Evolutionary conservation across 768 basidiomycete species (phyloP), one percentile per base, ranked within the genome.

Genomic region (Psilocybe sp.): DNA sequence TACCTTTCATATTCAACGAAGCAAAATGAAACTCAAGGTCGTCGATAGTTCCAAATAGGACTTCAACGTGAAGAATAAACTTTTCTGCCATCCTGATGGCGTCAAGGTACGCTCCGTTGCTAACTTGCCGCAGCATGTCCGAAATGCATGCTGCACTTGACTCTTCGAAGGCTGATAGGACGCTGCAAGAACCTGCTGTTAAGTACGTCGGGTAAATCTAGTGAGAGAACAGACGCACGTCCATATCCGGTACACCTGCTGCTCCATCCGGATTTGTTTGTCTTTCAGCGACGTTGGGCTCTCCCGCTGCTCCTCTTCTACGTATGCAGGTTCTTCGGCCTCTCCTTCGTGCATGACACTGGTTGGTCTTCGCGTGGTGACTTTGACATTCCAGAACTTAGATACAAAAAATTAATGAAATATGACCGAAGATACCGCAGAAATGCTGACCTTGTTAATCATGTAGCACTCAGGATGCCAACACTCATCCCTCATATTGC

Each of bases 401-500:
- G 23, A 31, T 28, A 47, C 38, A 50, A 23, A 40, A 18, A 16
- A 45, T 42, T 41, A n/a, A n/a, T 36, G 20, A 15, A 51, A 34
- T 36, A 36, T 36, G 38, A 44, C 47, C 34, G 19, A 15, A 38
- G 34, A 37, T 28, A 33, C 32, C 34, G 18, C 36, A 14, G 14
- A 54, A 39, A 23, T 37, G 55, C 80, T 49, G 55, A 96, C 95
- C 79, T 98, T 98, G 71, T 98, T 96, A 58, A 99, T 98, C 96
- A 98, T 98, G 69, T 98, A 98, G 68, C 97, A 99, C 69, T 99
- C 97, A 47, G 97, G 97, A 78, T 99, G 97, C 96, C 97, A 99
- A 64, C 96, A 98, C 73, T 99, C 97, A 70, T 99, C 95, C 57
- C 87, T 80, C 80, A 90, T 92, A 70, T 98, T 98, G 52, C 97